These are phyloP conservation scores for Aspergillus fructus DNA, from an alignment of 2,329 filamentous ascomycete species.

Conservation along the genomic window DNA sequence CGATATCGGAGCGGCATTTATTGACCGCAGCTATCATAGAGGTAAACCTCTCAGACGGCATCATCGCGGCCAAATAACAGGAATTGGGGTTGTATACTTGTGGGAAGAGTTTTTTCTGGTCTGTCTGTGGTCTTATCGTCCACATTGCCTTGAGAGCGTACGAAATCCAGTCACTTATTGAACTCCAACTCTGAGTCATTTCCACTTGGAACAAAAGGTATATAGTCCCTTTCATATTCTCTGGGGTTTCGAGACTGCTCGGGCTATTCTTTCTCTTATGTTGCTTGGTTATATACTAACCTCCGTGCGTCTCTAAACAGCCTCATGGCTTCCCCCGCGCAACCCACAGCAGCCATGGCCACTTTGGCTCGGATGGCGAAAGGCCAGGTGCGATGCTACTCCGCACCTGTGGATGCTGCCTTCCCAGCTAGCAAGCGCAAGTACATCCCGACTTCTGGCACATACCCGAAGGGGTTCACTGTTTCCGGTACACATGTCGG, in stretches of 20 bases:
- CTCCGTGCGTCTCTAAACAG: neutral
- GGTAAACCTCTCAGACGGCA: constrained; percentile 1
- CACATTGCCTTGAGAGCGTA: constrained; percentile 4
- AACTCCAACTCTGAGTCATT: constrained; percentile 12
- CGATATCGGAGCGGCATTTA: constrained; percentile 27
- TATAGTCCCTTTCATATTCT: neutral
- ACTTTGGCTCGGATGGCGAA: constrained; percentile 36
- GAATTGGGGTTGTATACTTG: neutral
- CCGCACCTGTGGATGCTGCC: constrained; percentile 46
- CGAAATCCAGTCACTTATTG: neutral
- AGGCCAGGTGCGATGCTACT: constrained; percentile 44
- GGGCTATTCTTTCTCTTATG: neutral
- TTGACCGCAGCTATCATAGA: constrained; percentile 5
- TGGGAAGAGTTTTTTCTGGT: neutral
- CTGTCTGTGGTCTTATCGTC: constrained; percentile 7
- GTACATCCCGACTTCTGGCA: constrained; percentile 81
- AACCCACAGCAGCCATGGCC: constrained; percentile 33
- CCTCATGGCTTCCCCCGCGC: constrained; percentile 27
- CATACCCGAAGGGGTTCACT: constrained; percentile 85
- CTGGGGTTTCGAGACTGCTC: neutral
- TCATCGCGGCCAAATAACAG: constrained; percentile 1
- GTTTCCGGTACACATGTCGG: constrained; percentile 87
- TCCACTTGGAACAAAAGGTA: neutral
- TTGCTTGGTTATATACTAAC: neutral
- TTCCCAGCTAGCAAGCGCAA: constrained; percentile 82